Percentiles rank a stretch among this genome's conserved stretches.
Conservation (phyloP, 1,284 basidiomycete species). For the Sporisorium reilianum region DNA sequence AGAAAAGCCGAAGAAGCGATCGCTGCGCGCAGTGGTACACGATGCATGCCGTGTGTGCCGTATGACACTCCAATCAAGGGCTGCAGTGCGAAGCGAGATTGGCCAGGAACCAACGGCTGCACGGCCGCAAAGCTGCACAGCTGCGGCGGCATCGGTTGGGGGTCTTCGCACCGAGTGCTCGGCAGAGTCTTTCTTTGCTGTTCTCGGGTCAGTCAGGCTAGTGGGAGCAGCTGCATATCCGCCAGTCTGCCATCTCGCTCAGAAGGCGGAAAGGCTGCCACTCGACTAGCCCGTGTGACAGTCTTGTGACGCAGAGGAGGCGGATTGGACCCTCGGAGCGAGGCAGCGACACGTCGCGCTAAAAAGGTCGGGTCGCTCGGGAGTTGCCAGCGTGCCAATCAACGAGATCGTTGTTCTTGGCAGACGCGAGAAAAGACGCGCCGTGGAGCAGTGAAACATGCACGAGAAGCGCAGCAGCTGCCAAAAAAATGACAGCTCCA, state of each 20-base stretch:
- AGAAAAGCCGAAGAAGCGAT: background rate
- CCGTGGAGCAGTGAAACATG: background rate
- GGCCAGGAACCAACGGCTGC: background rate
- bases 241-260: no score
- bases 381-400: conserved; percentile 3
- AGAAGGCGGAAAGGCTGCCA: no score
- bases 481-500: background rate
- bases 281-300: background rate
- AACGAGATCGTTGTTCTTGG: background rate
- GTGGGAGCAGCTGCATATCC: no score
- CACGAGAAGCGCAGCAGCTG: background rate
- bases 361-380: accelerated
- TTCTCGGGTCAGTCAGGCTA: no score
- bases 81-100: background rate
- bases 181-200: background rate
- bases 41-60: no score
- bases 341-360: background rate
- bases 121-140: background rate
- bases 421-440: conserved; percentile 3
- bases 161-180: no score
- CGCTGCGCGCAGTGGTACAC: background rate
- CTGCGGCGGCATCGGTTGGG: no score
- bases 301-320: background rate
- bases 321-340: background rate
- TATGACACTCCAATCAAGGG: background rate